A percentile compares a stretch with the other conserved stretches of the same genome.
Evolutionary conservation across 306 rosid genomes (phyloP).

Genomic region (Trifolium pratense): DNA sequence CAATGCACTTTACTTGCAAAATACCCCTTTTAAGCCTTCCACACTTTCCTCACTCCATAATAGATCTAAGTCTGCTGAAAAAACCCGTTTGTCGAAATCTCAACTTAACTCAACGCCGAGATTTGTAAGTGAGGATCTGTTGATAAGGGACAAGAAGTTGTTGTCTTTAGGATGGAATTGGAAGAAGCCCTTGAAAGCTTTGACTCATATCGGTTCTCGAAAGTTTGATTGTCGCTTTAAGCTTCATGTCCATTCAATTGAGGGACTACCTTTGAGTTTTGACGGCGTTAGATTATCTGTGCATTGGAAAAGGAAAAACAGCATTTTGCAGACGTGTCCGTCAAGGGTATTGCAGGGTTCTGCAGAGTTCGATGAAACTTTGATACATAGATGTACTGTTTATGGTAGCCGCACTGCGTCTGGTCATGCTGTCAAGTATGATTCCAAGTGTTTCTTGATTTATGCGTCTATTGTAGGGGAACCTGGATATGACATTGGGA

Average conservation of each 20-base stretch:
- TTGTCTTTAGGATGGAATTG: constrained; percentile 69
- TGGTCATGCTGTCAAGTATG: constrained; percentile 63
- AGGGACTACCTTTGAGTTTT: constrained; percentile 64
- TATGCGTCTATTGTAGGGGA: constrained; percentile 61
- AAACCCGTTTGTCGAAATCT: constrained; percentile 45
- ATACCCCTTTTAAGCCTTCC: constrained; percentile 49
- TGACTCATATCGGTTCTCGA: constrained; percentile 61
- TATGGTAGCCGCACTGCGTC: constrained; percentile 58
- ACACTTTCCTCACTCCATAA: constrained; percentile 6
- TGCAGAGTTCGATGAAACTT: constrained; percentile 62
- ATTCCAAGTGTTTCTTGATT: constrained; percentile 59
- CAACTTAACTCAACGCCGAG: constrained; percentile 42
- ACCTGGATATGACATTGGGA: constrained; percentile 59
- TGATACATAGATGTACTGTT: constrained; percentile 63
- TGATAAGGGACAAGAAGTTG: constrained; percentile 50
- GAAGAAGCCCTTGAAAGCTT: constrained; percentile 83
- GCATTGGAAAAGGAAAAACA: constrained; percentile 71
- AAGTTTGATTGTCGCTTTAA: constrained; percentile 64
- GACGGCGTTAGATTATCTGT: constrained; percentile 53
- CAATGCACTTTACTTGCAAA: constrained; percentile 70
- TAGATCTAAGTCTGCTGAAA: constrained; percentile 56
- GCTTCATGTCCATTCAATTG: constrained; percentile 71
- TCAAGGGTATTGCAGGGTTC: constrained; percentile 58
- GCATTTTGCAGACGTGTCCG: constrained; percentile 50
- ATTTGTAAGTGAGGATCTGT: constrained; percentile 46